phyloP scores from a whole-genome alignment of 2,329 filamentous ascomycete species.

The Fusarium chuoi region DNA sequence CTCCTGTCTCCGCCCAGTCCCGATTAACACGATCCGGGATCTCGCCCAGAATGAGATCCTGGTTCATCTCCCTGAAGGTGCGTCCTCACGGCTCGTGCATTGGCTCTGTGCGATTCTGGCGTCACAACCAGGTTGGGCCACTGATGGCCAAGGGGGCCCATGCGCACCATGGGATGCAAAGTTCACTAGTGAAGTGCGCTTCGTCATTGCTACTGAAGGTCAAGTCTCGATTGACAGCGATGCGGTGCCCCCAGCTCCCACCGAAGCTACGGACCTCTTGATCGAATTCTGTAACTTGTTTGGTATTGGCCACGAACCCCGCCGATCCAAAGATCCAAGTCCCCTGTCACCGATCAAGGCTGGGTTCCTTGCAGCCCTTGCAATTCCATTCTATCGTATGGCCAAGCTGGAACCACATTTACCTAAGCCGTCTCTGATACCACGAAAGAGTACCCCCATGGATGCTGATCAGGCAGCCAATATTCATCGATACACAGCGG shows the following conservation, averaged over 20 bases:
- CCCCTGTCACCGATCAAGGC: constrained; percentile 41
- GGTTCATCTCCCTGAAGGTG: constrained; percentile 31
- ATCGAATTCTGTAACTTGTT: constrained; percentile 43
- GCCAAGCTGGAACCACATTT: constrained; percentile 40
- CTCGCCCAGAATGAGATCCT: constrained; percentile 31
- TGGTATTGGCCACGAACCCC: constrained; percentile 36
- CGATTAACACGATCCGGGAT: constrained; percentile 28
- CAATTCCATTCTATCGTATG: constrained; percentile 44
- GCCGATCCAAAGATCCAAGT: constrained; percentile 5
- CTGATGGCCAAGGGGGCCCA: constrained; percentile 30
- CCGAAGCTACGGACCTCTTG: constrained; percentile 39
- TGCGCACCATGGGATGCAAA: constrained; percentile 37
- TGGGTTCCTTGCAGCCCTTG: constrained; percentile 40
- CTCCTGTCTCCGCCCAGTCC: constrained; percentile 36
- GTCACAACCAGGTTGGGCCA: constrained; percentile 34
- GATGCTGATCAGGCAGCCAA: constrained; percentile 18
- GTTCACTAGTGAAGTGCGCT: constrained; percentile 26
- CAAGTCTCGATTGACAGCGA: constrained; percentile 27
- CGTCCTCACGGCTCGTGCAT: constrained; percentile 38
- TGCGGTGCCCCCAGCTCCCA: constrained; percentile 25
- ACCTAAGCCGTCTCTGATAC: constrained; percentile 28
- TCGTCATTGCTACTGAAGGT: constrained; percentile 37
- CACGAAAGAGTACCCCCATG: constrained; percentile 2
- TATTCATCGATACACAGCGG: constrained; percentile 32
- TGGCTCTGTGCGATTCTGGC: constrained; percentile 45